Conservation (phyloP, 345 rosid species). For the Kandelia obovata region DNA sequence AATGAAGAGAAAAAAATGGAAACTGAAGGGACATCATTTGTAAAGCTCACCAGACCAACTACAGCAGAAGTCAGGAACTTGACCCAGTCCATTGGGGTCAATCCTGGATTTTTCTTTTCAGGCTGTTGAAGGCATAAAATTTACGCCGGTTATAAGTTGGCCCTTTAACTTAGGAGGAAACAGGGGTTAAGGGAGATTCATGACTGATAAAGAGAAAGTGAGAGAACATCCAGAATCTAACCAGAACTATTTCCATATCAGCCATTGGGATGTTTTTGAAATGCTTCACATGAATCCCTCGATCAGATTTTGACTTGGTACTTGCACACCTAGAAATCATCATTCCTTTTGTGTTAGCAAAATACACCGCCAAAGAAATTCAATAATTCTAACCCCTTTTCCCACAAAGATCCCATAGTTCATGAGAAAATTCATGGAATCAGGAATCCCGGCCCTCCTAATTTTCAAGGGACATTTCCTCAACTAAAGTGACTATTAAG, state of each 20-base stretch:
- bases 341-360: background rate
- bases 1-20: background rate
- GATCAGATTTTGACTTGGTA: slow-evolving; percentile 45
- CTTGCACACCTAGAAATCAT: slow-evolving; percentile 55
- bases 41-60: slow-evolving; percentile 78
- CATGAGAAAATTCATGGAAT: too few species aligned
- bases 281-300: slow-evolving; percentile 84
- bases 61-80: slow-evolving; percentile 84
- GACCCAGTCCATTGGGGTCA: slow-evolving; percentile 99
- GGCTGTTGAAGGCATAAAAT: slow-evolving; percentile 55
- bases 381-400: background rate
- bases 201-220: slow-evolving; percentile 15
- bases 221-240: slow-evolving; percentile 37
- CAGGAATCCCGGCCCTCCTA: too few species aligned
- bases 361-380: slow-evolving; percentile 4
- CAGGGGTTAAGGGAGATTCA: background rate
- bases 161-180: background rate
- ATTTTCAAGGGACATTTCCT: too few species aligned
- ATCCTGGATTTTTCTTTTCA: slow-evolving; percentile 93
- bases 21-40: background rate
- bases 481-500: background rate
- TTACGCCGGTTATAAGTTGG: slow-evolving; percentile 14
- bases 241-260: slow-evolving; percentile 97
- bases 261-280: slow-evolving; percentile 99
- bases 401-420: too few species aligned